Percentiles rank a stretch among this genome's conserved stretches.
Conservation (phyloP, 1,284 basidiomycete species). For the Thelephora terrestris region DNA sequence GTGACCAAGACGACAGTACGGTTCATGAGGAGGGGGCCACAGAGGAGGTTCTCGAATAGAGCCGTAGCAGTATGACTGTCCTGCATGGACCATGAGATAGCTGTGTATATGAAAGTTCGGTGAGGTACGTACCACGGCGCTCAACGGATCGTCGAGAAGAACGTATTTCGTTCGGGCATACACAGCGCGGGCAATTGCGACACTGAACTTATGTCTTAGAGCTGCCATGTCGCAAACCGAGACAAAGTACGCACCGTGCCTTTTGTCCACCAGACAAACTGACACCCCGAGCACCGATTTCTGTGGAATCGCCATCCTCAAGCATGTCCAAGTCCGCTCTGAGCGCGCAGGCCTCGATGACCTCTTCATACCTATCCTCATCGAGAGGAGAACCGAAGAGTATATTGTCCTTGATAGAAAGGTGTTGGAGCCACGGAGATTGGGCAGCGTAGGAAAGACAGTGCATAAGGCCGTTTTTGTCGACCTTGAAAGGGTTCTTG, state of each 20-base stretch:
- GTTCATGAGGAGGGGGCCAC: slow-evolving; percentile 51
- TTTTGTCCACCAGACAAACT: slow-evolving; percentile 60
- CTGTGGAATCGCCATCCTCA: slow-evolving; percentile 31
- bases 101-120: neutral
- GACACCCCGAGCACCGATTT: slow-evolving; percentile 36
- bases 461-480: slow-evolving; percentile 57
- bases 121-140: slow-evolving; percentile 46
- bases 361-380: slow-evolving; percentile 52
- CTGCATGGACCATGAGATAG: slow-evolving; percentile 21
- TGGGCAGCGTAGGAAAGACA: slow-evolving; percentile 80
- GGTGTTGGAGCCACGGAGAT: slow-evolving; percentile 72
- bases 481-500: slow-evolving; percentile 49
- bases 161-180: slow-evolving; percentile 58
- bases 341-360: slow-evolving; percentile 65
- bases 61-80: slow-evolving; percentile 69
- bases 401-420: slow-evolving; percentile 63
- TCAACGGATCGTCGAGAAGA: slow-evolving; percentile 62
- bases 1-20: slow-evolving; percentile 69
- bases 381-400: slow-evolving; percentile 61
- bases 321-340: slow-evolving; percentile 46
- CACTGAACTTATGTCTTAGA: slow-evolving; percentile 24
- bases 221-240: neutral
- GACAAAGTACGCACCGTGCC: slow-evolving; percentile 30
- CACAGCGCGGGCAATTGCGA: slow-evolving; percentile 60
- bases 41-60: slow-evolving; percentile 53